Base-by-base conservation (phyloP, 164 flowering plant species). In the Macadamia integrifolia region DNA sequence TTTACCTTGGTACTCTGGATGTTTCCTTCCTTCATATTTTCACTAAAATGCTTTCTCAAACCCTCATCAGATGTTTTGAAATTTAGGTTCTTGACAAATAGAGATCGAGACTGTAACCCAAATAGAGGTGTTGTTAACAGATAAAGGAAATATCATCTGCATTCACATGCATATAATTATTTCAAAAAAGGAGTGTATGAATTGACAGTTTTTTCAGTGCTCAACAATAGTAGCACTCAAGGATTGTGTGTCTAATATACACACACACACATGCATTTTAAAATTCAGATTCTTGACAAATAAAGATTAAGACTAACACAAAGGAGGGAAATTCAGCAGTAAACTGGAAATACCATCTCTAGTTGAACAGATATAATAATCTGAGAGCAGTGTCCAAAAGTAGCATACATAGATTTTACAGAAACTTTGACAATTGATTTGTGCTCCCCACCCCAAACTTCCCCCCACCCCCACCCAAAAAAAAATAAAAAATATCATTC, bases 211-310 rank as follows among this genome's bases (percentile, higher is more conserved):
- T 2, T 35, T 35, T 35, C 40, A 35, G 40, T 35, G 40, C 3
- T 35, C 40, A 35, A 2, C 40, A 35, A 35, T 2, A 35, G 40
- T 35, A 35, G 40, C 40, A 35, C 40, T 35, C 40, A 35, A 2
- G 40, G 40, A 35, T 23, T 23, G 23, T 23, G 23, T 23, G 23
- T 23, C 23, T 23, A 23, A 23, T 35, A 35, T 1, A 35, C 40
- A 35, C 40, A 35, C 40, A 35, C 3, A 35, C 23, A 35, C 96
- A 44, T 84, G 61, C 14, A 97, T 91, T 82, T 80, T 91, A 74
- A 92, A 92, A 78, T 87, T 91, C 62, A 95, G 82, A 75, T 95
- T 92, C 86, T 91, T 92, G 63, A 95, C 91, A 80, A 71, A 89
- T 32, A 92, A 71, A 28, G 98, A 87, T 28, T 92, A 86, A 7